Base-by-base conservation (phyloP, 1,284 basidiomycete species). In the Leccinum angustisporum region DNA sequence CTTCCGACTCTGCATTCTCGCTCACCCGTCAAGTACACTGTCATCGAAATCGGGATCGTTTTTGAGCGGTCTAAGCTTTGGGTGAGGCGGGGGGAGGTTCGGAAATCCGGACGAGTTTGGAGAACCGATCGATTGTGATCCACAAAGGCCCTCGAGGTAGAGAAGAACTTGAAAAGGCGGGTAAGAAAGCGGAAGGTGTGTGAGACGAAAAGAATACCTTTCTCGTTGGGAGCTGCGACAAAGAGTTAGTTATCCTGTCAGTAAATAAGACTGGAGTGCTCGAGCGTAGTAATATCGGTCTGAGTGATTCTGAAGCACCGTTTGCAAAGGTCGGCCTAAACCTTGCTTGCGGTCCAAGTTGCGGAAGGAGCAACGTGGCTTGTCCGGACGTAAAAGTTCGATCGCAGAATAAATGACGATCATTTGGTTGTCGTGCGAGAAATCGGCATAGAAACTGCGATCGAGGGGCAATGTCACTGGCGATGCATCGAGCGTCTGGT, bases 381-480 rank as follows among this genome's bases (percentile, higher is more conserved):
- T 76, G 13, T 66, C 63, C 52, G 79, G 80, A 33, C 69, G 74
- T 73, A 91, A 88, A 16, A 94, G 78, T 14, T 91, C 90, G 57
- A 94, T 73, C 0, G 91, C 89, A 25, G 86, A 76, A 63, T 86
- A 87, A 60, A 94, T 88, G 53, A 90, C 86, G 43, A 91, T 78
- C 84, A 95, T 90, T 68, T 90, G 80, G 72, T 92, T 90, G 71
- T 94, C 92, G 72, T 94, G 92, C 34, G 90, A 88, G 72, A 94
- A 94, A 73, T 94, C 92, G 21, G 82, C 86, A 66, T 89, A 92
- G 57, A 91, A 69, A 2, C 77, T 81, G 52, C 83, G 81, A 67
- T 86, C 71, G 11, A 92, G 80, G 9, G 94, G 93, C 76, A 95
- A 95, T 0, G 90, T 92, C 2, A 67, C 67, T 0, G 86, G 84